Base-by-base conservation (phyloP, 352 stramenopile genomes). In the Phytopythium sindhum region DNA sequence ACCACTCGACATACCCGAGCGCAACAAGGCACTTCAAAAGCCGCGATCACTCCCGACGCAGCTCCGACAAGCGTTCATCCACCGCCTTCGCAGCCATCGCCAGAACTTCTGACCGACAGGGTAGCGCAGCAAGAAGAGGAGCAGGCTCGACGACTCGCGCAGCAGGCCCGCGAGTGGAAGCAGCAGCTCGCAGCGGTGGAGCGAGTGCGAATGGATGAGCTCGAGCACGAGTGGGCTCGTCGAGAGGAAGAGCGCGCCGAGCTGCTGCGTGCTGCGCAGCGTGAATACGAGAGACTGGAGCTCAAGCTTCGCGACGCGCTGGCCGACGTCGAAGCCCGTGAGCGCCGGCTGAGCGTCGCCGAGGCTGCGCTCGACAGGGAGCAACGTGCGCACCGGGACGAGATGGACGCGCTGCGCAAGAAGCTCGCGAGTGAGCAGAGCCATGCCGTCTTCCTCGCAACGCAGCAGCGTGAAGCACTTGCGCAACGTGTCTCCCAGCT, bases 161-260 rank as follows among this genome's bases (percentile, higher is more conserved):
- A 31, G 0, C 54, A 50, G 21, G n/a, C 33, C 5, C 35, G 68
- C 10, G 72, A 88, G 56, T 87, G 80, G 77, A 90, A 80, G 63
- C 69, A 71, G 39, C 72, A 77, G 6, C 61, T 88, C 57, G 71
- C 80, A 39, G 78, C 76, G 42, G 74, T 71, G 42, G 81, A 92
- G 56, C 88, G 86, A 24, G 66, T 66, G 14, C 70, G 86, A 8
- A 95, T 95, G 84, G 73, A 86, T 21, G 81, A 89, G 35, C 65
- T 95, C 7, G 84, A 95, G 42, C 79, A 89, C 5, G 84, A 93
- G 63, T 93, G 86, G 86, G 86, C 84, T 14, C 72, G 80, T 15
- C 75, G 83, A 23, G 86, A 93, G 68, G 85, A 92, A 70, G 85
- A 94, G 52, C 72, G 84, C 12, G 89, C 72, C 48, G 69, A 61